These are phyloP conservation scores for Ogataea neopini DNA, from an alignment of 805 yeast genomes.

Conservation along the genomic window DNA sequence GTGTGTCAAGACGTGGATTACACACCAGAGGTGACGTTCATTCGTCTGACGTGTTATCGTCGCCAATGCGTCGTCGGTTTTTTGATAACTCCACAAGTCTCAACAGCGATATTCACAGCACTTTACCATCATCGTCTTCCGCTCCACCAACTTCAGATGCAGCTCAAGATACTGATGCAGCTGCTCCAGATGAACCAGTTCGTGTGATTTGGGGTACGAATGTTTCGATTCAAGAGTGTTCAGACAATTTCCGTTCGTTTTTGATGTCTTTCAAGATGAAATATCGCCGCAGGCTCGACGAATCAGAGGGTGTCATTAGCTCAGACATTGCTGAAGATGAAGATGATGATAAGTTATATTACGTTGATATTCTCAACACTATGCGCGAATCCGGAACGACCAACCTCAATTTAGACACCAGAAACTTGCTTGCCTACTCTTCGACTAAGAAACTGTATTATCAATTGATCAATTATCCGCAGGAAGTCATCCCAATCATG, in stretches of 20 bases:
- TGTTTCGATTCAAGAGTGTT: conserved; percentile 87
- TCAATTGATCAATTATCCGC: conserved; percentile 90
- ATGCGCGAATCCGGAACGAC: conserved; percentile 80
- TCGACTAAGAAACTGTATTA: conserved; percentile 77
- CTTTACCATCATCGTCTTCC: conserved; percentile 23
- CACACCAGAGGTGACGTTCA: conserved; percentile 76
- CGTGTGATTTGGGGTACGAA: conserved; percentile 99
- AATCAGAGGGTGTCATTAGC: conserved; percentile 15
- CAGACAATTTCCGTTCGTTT: conserved; percentile 77
- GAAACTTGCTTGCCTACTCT: conserved; percentile 73
- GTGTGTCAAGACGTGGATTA: conserved; percentile 43
- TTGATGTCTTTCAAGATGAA: conserved; percentile 80
- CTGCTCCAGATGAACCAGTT: conserved; percentile 61
- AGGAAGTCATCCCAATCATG: conserved; percentile 96
- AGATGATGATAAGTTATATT: conserved; percentile 72
- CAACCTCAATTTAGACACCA: conserved; percentile 81
- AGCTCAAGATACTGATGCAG: not conserved
- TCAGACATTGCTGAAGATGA: conserved; percentile 11
- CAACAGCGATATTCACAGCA: conserved; percentile 25
- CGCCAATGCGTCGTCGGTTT: conserved; percentile 66
- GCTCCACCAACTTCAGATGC: conserved; percentile 27
- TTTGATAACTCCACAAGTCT: conserved; percentile 44
- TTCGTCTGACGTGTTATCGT: conserved; percentile 63
- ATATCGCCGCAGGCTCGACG: conserved; percentile 59
- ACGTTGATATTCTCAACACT: conserved; percentile 68